Evolutionary conservation across 345 rosid genomes (phyloP).

Genomic region (Citrus australasica): DNA sequence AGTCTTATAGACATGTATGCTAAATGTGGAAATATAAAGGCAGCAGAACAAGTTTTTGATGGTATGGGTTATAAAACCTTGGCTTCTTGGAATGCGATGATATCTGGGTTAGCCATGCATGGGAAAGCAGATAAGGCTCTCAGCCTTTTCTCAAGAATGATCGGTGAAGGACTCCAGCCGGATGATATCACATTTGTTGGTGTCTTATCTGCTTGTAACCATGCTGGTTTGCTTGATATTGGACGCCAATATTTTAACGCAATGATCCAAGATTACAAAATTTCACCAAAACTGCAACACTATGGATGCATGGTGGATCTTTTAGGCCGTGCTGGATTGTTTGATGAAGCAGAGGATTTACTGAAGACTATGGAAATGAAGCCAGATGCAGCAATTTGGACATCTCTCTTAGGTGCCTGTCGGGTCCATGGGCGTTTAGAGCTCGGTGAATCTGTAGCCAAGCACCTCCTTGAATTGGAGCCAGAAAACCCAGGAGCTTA

Average conservation of each 20-base stretch:
- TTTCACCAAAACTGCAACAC: conserved; percentile 64
- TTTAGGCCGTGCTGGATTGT: conserved; percentile 59
- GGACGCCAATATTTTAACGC: conserved; percentile 49
- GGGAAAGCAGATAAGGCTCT: conserved; percentile 49
- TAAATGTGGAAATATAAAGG: conserved; percentile 52
- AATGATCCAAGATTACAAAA: conserved; percentile 47
- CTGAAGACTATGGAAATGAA: conserved; percentile 49
- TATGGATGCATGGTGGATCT: conserved; percentile 78
- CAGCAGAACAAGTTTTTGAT: conserved; percentile 44
- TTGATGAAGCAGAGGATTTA: conserved; percentile 57
- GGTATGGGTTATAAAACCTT: conserved; percentile 34
- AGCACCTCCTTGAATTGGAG: conserved; percentile 46
- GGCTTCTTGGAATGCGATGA: conserved; percentile 69
- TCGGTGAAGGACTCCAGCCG: conserved; percentile 41
- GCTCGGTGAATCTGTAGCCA: conserved; percentile 52
- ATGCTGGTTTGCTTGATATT: conserved; percentile 56
- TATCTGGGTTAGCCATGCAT: conserved; percentile 66
- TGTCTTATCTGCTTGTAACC: conserved; percentile 69
- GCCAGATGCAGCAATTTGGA: conserved; percentile 76
- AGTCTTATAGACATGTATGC: conserved; percentile 66
- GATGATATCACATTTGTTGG: conserved; percentile 72
- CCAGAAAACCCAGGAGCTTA: conserved; percentile 59
- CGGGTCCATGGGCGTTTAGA: conserved; percentile 46
- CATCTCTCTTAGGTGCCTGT: conserved; percentile 72
- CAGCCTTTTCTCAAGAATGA: conserved; percentile 51